Base-by-base conservation (phyloP, 2,329 filamentous ascomycete genomes). In the Aspergillus tanneri region DNA sequence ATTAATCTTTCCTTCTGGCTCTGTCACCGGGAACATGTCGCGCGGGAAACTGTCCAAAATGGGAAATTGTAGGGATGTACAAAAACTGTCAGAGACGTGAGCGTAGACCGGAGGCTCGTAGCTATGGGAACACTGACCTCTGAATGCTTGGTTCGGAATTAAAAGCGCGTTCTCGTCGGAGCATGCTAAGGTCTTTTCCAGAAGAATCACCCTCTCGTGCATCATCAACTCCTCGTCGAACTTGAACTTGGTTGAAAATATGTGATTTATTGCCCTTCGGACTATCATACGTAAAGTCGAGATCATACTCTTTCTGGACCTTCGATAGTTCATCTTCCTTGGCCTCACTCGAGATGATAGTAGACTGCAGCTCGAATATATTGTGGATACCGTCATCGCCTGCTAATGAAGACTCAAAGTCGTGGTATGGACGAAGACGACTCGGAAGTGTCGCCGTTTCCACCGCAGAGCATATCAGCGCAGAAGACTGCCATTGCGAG, bases 391-490 rank as follows among this genome's bases (percentile, higher is more conserved):
- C 89, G 48, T 86, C 66, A 3, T 67, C 67, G 9, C 76, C 68
- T 23, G 77, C 78, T 23, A 96, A 71, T 3, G 69, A 67, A 5
- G 68, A 52, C 46, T 70, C 69, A 27, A 70, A 65, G 50, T 69
- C 64, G 40, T 64, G 59, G 43, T 69, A 65, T 2, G 61, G 62
- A 19, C 69, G 64, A 40, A 72, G 59, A 19, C 92, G 81, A 1
- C 88, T 85, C 5, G 88, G 87, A 11, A 97, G 71, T 1, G 86
- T 88, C 25, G 86, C 81, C 19, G 83, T 89, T 67, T 97, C 93
- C 10, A 96, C 66, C 1, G 87, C 88, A 1, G 87, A 78, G 11
- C 84, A 82, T 52, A 95, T 78, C 11, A 96, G 71, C 2, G 87
- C 91, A 10, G 89, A 86, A 3, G 82, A 81, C 59, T 95, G 84